Percentiles rank a stretch among this genome's conserved stretches.
These are phyloP conservation scores for Mycena olivaceomarginata DNA, from an alignment of 768 basidiomycete genomes.

Conservation along the genomic window DNA sequence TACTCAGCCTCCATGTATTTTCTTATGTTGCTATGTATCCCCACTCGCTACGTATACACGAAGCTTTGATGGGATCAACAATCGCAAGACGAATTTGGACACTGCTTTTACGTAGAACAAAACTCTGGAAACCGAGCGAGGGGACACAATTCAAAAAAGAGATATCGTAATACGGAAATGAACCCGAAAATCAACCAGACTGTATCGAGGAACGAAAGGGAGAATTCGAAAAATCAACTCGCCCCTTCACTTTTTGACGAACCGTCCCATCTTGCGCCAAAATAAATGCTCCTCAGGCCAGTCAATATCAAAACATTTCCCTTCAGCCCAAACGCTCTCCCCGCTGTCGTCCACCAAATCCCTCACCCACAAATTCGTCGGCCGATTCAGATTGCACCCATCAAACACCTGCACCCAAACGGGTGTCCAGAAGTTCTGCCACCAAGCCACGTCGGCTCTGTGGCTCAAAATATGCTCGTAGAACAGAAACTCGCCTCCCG, in stretches of 20 bases:
- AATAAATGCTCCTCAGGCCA: conserved; percentile 70
- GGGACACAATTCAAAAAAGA: background rate
- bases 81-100: conserved; percentile 11
- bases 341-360: conserved; percentile 53
- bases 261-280: conserved; percentile 74
- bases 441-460: conserved; percentile 74
- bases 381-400: conserved; percentile 79
- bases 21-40: background rate
- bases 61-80: conserved; percentile 8
- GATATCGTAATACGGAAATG: background rate
- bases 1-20: background rate
- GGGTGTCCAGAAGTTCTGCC: conserved; percentile 85
- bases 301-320: conserved; percentile 65
- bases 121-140: too few relatives aligned
- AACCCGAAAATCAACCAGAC: background rate
- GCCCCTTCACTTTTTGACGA: conserved; percentile 63
- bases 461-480: conserved; percentile 82
- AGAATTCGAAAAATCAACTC: background rate
- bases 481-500: conserved; percentile 79
- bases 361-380: conserved; percentile 69
- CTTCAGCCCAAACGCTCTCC: conserved; percentile 69
- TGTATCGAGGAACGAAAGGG: background rate
- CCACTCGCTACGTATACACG: background rate
- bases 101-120: background rate
- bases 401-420: conserved; percentile 77